Conservation (phyloP, 257 asterid genomes). For the Capsicum pubescens region DNA sequence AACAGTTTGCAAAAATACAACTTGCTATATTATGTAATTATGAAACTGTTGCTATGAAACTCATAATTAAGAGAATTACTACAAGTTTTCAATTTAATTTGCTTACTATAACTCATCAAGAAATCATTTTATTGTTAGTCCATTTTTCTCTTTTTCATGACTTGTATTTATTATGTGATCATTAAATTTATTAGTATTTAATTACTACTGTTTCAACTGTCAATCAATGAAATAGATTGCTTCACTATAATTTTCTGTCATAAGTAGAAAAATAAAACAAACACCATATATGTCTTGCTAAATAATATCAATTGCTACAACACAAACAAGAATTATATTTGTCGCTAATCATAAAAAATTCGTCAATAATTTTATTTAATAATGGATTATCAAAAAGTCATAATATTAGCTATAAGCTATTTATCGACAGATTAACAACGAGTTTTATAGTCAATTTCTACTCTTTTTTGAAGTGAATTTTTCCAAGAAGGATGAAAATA, state of each 20-base stretch:
- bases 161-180: background rate
- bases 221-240: background rate
- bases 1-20: too few species aligned
- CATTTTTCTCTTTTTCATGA: background rate
- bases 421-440: background rate
- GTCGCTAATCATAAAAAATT: too few species aligned
- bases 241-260: background rate
- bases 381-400: background rate
- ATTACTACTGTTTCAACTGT: background rate
- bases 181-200: background rate
- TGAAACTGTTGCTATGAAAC: too few species aligned
- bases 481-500: background rate
- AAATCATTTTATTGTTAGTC: background rate
- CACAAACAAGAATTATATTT: background rate
- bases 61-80: too few species aligned
- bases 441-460: background rate
- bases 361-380: background rate
- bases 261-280: constrained; percentile 8
- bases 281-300: background rate
- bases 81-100: background rate
- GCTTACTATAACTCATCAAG: background rate
- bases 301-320: background rate
- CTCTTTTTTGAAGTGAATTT: too few species aligned
- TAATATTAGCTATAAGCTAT: background rate
- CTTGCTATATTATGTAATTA: too few species aligned